Base-by-base conservation (phyloP, 1,284 basidiomycete genomes). In the Mycosarcoma mackinlayi region DNA sequence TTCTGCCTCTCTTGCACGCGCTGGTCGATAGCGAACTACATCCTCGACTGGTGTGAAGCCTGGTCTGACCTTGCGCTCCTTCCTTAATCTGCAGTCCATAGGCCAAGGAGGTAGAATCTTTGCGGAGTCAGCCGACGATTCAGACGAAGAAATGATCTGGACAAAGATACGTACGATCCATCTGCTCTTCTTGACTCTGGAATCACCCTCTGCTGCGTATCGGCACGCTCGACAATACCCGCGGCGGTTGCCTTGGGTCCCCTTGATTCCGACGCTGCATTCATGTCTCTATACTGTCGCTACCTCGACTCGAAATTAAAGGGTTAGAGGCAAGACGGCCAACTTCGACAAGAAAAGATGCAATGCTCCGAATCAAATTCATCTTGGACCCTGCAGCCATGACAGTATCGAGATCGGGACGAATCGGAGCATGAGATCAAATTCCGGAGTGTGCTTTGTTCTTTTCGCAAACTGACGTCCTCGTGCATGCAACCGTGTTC, bases 21-120 rank as follows among this genome's bases (percentile, higher is more conserved):
- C 47, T 18, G 69, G 68, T 42, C 92, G 88, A 83, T 94, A 98
- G 35, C 89, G 88, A 30, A 87, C 86, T 13, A 96, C 88, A 84
- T 98, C 94, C 83, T 98, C 94, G 82, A 93, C 92, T 0, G 94
- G 94, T 1, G 93, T 95, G 84, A 90, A 98, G 1, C 94, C 94
- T 0, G 93, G 93, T 30, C 93, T 87, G 71, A 98, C 90, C 85
- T 91, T 94, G 65, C 91, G 86, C 83, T 96, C 88, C 83, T 94
- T 96, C 57, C 94, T 90, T 21, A 92, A 84, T 42, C 94, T 96
- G 47, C 14, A 16, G 19, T n/a, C 21, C 23, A 9, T 24, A 10
- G 7, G n/a, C 19, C 27, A 11, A 16, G 42, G 31, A 11, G 28
- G 7, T 24, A 27, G 21, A 1, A 25, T 39, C 37, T 34, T 24